Evolutionary conservation across 2,329 filamentous ascomycete species (phyloP), one percentile per base, ranked within the genome.

Genomic region (Alternaria alternata): DNA sequence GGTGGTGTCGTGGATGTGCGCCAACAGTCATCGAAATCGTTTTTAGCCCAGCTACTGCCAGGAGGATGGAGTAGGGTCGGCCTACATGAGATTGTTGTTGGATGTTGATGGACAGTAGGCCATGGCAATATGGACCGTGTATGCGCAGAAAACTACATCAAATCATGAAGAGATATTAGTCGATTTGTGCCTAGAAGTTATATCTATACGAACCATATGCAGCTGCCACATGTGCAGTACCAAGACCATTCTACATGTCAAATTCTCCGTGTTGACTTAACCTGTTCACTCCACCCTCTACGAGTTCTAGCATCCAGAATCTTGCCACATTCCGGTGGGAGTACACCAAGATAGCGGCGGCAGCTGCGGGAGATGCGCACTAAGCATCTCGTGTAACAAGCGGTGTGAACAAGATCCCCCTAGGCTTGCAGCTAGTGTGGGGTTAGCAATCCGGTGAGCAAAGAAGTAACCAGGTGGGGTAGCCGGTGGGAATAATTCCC

Each of bases 291-390:
- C 44, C 44, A 46, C 52, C n/a, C 54, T 38, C 53, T 34, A 47
- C 38, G 51, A 48, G 20, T 38, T 8, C 30, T 12, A 47, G 18
- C 7, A 51, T 42, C 46, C 26, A 41, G 34, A 7, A 14, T 43
- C 26, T 36, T 52, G 54, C 34, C 34, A 57, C 46, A 43, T 34
- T 57, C 20, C 28, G 46, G 24, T 32, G 18, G 3, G 26, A 43
- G n/a, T 38, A 32, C n/a, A 47, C 47, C 30, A 51, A 30, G 18
- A 28, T 44, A 46, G 30, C 30, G 49, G 51, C 57, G 44, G 46
- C 41, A 51, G 24, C 26, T 51, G 52, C 53, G 58, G 47, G 58
- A 51, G 54, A 60, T 52, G 57, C 54, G 42, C 52, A 55, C 47
- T 41, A 57, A 51, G 54, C 20, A 26, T 30, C 43, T 52, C 24